These are phyloP conservation scores for Oryza meyeriana DNA, from an alignment of 176 grass and related monocot species.

Conservation along the genomic window DNA sequence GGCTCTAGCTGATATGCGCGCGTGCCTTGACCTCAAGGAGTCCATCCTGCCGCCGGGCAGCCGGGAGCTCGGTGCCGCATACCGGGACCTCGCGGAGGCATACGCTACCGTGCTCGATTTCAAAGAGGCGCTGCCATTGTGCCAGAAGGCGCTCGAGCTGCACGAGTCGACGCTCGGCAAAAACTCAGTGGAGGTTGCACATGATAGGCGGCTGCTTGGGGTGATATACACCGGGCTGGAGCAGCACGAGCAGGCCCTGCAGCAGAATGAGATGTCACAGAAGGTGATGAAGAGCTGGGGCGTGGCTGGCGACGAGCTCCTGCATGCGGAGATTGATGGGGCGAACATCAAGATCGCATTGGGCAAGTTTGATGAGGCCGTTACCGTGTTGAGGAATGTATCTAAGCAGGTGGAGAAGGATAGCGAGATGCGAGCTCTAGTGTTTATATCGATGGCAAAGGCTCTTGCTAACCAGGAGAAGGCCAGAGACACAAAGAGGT, in stretches of 20 bases:
- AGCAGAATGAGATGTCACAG: slow-evolving; percentile 75
- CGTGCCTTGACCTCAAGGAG: slow-evolving; percentile 77
- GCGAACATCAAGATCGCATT: slow-evolving; percentile 84
- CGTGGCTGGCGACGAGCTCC: slow-evolving; percentile 44
- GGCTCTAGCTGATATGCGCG: slow-evolving; percentile 67
- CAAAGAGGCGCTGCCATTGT: slow-evolving; percentile 74
- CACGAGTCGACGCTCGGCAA: slow-evolving; percentile 59
- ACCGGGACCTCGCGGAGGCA: slow-evolving; percentile 73
- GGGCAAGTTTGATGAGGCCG: slow-evolving; percentile 73
- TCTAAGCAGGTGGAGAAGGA: slow-evolving; percentile 54
- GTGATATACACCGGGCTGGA: slow-evolving; percentile 93
- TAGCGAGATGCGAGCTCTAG: slow-evolving; percentile 59
- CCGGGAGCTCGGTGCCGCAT: slow-evolving; percentile 63
- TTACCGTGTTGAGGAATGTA: slow-evolving; percentile 46
- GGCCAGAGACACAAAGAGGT: slow-evolving; percentile 62
- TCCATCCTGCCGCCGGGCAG: slow-evolving; percentile 72
- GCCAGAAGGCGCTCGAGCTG: slow-evolving; percentile 74
- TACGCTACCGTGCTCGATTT: slow-evolving; percentile 80
- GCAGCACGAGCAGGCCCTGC: slow-evolving; percentile 69
- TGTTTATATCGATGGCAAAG: slow-evolving; percentile 84
- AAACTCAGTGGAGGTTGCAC: slow-evolving; percentile 86
- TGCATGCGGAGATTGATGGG: slow-evolving; percentile 68
- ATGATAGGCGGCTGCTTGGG: slow-evolving; percentile 77
- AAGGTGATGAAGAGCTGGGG: slow-evolving; percentile 90
- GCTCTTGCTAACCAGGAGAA: slow-evolving; percentile 72